These are phyloP conservation scores for Fusarium subglutinans DNA, from an alignment of 2,329 filamentous ascomycete species.

Conservation along the genomic window DNA sequence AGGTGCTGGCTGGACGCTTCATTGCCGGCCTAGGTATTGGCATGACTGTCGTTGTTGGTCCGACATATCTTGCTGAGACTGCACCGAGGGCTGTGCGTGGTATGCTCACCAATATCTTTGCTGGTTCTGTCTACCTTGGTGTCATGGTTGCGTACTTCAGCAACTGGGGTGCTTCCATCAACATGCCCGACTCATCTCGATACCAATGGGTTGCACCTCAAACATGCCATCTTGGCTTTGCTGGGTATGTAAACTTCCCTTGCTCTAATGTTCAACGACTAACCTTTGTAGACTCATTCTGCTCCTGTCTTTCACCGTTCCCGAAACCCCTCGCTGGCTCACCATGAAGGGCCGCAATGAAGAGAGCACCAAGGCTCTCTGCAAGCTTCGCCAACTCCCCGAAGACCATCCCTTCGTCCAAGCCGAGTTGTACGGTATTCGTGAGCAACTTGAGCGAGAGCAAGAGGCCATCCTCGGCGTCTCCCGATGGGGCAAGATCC, in stretches of 20 bases:
- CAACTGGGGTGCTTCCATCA: constrained; percentile 61
- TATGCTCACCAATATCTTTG: constrained; percentile 65
- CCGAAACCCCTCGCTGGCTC: constrained; percentile 21
- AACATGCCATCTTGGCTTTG: constrained; percentile 17
- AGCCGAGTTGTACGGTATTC: constrained; percentile 7
- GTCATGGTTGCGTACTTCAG: constrained; percentile 67
- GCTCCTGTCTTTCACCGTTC: constrained; percentile 12
- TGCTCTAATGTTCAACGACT: rapidly evolving
- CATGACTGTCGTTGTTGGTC: constrained; percentile 45
- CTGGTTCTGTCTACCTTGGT: constrained; percentile 39
- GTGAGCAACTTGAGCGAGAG: constrained; percentile 11
- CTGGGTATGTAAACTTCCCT: background rate
- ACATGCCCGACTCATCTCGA: constrained; percentile 48
- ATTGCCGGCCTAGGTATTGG: constrained; percentile 17
- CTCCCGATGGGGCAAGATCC: constrained; percentile 17
- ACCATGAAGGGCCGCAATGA: constrained; percentile 9
- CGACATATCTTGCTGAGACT: constrained; percentile 69
- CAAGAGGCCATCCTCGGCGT: constrained; percentile 14
- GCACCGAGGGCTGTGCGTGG: constrained; percentile 70
- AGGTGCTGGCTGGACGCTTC: constrained; percentile 5
- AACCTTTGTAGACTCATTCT: background rate
- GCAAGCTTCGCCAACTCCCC: constrained; percentile 12
- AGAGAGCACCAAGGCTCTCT: constrained; percentile 10
- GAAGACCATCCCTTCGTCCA: constrained; percentile 10
- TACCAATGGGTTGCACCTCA: constrained; percentile 17